A percentile compares a stretch with the other conserved stretches of the same genome.
phyloP scores from a whole-genome alignment of 768 basidiomycete species.

The Porphyrellus cyaneotinctus region DNA sequence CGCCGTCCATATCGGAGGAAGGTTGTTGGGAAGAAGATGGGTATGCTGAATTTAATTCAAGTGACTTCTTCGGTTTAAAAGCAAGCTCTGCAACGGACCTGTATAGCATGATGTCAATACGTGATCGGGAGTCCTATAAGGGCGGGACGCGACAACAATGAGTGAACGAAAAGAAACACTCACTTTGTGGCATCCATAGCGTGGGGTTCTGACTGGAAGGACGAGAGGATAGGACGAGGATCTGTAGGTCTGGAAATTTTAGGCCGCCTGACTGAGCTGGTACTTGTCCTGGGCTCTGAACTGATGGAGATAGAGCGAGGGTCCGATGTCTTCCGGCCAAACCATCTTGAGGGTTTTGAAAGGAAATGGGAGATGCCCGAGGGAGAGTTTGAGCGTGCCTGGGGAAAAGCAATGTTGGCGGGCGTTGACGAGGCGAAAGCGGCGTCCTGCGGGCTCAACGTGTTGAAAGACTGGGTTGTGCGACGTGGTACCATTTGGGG shows the following conservation, averaged over 20 bases:
- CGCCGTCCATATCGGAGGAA: constrained; percentile 30
- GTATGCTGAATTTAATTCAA: constrained; percentile 37
- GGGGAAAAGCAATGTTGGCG: constrained; percentile 37
- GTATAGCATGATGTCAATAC: constrained; percentile 21
- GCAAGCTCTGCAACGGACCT: constrained; percentile 70
- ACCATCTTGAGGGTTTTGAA: constrained; percentile 70
- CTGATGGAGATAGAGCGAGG: constrained; percentile 41
- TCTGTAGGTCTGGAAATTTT: constrained; percentile 86
- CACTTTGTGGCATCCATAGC: constrained; percentile 50
- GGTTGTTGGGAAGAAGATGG: constrained; percentile 31
- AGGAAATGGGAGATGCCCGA: constrained; percentile 61
- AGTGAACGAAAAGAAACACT: constrained; percentile 22
- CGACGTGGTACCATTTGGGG: constrained; percentile 50
- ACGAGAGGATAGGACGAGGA: constrained; percentile 63
- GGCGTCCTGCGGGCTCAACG: constrained; percentile 39
- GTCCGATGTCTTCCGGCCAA: constrained; percentile 54
- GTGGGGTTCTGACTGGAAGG: constrained; percentile 44
- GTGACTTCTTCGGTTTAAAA: constrained; percentile 39
- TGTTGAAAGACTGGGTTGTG: constrained; percentile 35
- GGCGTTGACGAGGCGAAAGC: constrained; percentile 21
- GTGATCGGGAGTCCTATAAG: too few relatives aligned
- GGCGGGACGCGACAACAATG: constrained; percentile 5
- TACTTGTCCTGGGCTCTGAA: constrained; percentile 48
- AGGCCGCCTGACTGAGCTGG: constrained; percentile 53
- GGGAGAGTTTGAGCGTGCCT: constrained; percentile 59